These are phyloP conservation scores for Globisporangium irregulare DNA, from an alignment of 352 stramenopile genomes.

Conservation along the genomic window DNA sequence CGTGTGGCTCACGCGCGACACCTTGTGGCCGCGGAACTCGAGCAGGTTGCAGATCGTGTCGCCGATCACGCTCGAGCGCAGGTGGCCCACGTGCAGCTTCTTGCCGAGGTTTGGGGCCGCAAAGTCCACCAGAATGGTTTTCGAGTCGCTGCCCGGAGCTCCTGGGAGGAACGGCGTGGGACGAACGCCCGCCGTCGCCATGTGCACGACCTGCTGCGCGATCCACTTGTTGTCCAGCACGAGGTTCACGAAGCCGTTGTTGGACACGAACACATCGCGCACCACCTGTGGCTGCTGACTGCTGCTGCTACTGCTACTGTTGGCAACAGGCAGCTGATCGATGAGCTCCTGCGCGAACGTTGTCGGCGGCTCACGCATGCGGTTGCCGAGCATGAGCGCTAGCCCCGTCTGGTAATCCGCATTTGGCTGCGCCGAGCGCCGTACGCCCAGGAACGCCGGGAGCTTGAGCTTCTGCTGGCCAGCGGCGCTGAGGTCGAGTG, in stretches of 20 bases:
- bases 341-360: slow-evolving; percentile 39
- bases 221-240: slow-evolving; percentile 69
- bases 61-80: slow-evolving; percentile 76
- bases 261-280: slow-evolving; percentile 53
- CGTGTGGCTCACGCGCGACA: slow-evolving; percentile 73
- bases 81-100: slow-evolving; percentile 80
- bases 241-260: slow-evolving; percentile 78
- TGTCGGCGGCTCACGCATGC: slow-evolving; percentile 34
- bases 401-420: slow-evolving; percentile 81
- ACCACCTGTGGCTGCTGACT: slow-evolving; percentile 14
- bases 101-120: slow-evolving; percentile 83
- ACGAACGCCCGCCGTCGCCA: slow-evolving; percentile 38
- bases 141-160: background rate
- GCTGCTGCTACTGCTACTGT: background rate
- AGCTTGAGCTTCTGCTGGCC: slow-evolving; percentile 22
- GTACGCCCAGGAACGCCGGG: slow-evolving; percentile 50
- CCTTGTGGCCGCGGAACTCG: slow-evolving; percentile 73
- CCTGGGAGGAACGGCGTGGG: slow-evolving; percentile 1
- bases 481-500: slow-evolving; percentile 20
- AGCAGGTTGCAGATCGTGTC: slow-evolving; percentile 81
- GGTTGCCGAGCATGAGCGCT: slow-evolving; percentile 53
- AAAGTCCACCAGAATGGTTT: slow-evolving; percentile 76
- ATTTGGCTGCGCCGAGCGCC: slow-evolving; percentile 55
- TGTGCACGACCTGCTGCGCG: slow-evolving; percentile 48
- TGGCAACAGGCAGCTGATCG: slow-evolving; percentile 15